Evolutionary conservation across 257 asterid species (phyloP).

Genomic region (Craterostigma plantagineum): DNA sequence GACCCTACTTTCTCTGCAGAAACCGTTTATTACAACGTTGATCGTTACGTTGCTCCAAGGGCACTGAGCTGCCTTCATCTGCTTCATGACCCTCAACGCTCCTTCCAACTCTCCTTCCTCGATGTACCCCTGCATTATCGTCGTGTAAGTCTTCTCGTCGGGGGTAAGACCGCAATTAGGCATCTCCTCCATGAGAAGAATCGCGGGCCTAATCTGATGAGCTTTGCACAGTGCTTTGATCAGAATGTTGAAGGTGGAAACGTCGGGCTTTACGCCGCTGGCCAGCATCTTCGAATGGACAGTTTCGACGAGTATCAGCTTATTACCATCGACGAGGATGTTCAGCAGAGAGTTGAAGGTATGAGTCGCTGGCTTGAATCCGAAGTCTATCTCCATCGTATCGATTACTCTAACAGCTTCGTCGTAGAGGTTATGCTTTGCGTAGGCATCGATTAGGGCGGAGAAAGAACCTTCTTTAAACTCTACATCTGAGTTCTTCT

Average conservation of each 20-base stretch:
- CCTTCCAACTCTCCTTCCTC: slow-evolving; percentile 70
- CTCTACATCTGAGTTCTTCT: slow-evolving; percentile 20
- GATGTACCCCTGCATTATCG: slow-evolving; percentile 77
- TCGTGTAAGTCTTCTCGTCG: slow-evolving; percentile 78
- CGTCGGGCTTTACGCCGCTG: slow-evolving; percentile 40
- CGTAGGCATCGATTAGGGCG: slow-evolving; percentile 48
- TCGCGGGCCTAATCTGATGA: slow-evolving; percentile 84
- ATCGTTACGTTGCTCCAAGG: slow-evolving; percentile 38
- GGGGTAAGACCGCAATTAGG: slow-evolving; percentile 39
- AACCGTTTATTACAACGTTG: slow-evolving; percentile 66
- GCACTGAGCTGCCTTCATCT: slow-evolving; percentile 54
- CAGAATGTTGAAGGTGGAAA: slow-evolving; percentile 70
- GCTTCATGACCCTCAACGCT: slow-evolving; percentile 67
- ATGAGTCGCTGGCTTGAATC: slow-evolving; percentile 38
- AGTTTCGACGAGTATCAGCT: slow-evolving; percentile 53
- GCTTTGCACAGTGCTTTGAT: slow-evolving; percentile 82
- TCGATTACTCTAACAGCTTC: slow-evolving; percentile 56
- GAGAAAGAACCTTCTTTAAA: slow-evolving; percentile 42
- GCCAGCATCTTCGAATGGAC: slow-evolving; percentile 61
- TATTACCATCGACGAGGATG: slow-evolving; percentile 69
- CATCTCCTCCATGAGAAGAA: slow-evolving; percentile 94
- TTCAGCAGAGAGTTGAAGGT: slow-evolving; percentile 56
- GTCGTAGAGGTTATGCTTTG: slow-evolving; percentile 40
- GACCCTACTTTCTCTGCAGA: slow-evolving; percentile 56
- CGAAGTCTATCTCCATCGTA: slow-evolving; percentile 48